phyloP scores from a whole-genome alignment of 257 asterid genomes.

The Solanum bukasovii region DNA sequence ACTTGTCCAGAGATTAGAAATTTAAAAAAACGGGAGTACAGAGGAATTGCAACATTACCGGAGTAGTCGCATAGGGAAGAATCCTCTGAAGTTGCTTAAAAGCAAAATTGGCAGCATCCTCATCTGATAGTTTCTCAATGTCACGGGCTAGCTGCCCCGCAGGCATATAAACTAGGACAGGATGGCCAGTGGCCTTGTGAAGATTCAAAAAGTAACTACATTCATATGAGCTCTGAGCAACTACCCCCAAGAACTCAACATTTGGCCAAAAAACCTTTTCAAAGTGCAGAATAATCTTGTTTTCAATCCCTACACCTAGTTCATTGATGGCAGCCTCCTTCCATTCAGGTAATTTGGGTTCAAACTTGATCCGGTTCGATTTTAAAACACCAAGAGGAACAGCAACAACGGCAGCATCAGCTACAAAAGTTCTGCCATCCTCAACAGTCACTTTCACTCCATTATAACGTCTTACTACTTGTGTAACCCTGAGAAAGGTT shows the following conservation, averaged over 20 bases:
- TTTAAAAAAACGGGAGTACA: not conserved
- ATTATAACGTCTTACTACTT: constrained; percentile 57
- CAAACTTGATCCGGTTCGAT: constrained; percentile 58
- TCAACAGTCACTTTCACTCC: constrained; percentile 86
- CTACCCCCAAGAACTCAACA: constrained; percentile 93
- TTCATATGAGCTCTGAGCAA: constrained; percentile 65
- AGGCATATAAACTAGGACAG: constrained; percentile 97
- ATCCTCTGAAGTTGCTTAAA: constrained; percentile 62
- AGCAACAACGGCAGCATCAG: constrained; percentile 89
- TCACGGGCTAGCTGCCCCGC: constrained; percentile 91
- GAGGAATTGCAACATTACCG: constrained; percentile 37
- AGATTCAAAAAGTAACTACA: constrained; percentile 95
- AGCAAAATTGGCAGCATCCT: constrained; percentile 83
- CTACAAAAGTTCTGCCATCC: constrained; percentile 69
- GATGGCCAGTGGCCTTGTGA: constrained; percentile 92
- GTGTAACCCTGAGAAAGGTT: constrained; percentile 46
- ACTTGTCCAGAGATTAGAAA: not conserved
- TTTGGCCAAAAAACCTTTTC: constrained; percentile 91
- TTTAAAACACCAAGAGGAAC: constrained; percentile 92
- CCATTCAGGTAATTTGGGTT: constrained; percentile 92
- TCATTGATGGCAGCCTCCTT: constrained; percentile 81
- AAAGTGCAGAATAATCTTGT: constrained; percentile 79
- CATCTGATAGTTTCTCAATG: constrained; percentile 78
- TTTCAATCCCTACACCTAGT: constrained; percentile 92
- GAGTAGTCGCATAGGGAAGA: constrained; percentile 73